Evolutionary conservation across 2,329 filamentous ascomycete species (phyloP), one percentile per base, ranked within the genome.

Genomic region (Cordyceps javanica): DNA sequence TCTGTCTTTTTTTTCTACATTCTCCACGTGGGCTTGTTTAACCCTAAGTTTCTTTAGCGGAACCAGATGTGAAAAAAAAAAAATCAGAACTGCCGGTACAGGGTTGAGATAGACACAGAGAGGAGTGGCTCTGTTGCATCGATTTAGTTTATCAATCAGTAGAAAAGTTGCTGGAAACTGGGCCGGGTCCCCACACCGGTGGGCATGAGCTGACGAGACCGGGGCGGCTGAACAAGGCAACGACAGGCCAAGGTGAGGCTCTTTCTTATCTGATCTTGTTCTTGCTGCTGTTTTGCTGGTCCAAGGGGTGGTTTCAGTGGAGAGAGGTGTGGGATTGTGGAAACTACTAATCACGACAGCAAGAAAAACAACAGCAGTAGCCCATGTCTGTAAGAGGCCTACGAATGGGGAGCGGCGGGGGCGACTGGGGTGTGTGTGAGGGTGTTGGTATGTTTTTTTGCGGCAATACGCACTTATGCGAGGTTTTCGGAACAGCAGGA

Each of bases 221-320:
- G n/a, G n/a, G 19, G n/a, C 28, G 32, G 25, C 14, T 28, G 13
- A 2, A 28, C 39, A 45, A 16, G 32, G n/a, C n/a, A n/a, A n/a
- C n/a, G 23, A 36, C 30, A 38, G 32, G 8, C 36, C n/a, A n/a
- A n/a, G n/a, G n/a, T n/a, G n/a, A n/a, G n/a, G n/a, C n/a, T n/a
- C n/a, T n/a, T n/a, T 23, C 46, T 57, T 57, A 57, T 57, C 55
- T 50, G 55, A 57, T 57, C 55, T 57, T 57, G 36, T 55, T 41
- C n/a, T 25, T 14, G 14, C 21, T 44, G 30, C 21, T 26, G 28
- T 39, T 39, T n/a, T 8, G n/a, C 36, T 39, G 16, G n/a, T 9
- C 26, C 44, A 19, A 25, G 26, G n/a, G n/a, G n/a, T n/a, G n/a
- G n/a, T n/a, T n/a, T 25, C 34, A 25, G 45, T 57, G 55, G 55